Conservation (phyloP, 78 protist genomes). For the Emiliania huxleyi region DNA sequence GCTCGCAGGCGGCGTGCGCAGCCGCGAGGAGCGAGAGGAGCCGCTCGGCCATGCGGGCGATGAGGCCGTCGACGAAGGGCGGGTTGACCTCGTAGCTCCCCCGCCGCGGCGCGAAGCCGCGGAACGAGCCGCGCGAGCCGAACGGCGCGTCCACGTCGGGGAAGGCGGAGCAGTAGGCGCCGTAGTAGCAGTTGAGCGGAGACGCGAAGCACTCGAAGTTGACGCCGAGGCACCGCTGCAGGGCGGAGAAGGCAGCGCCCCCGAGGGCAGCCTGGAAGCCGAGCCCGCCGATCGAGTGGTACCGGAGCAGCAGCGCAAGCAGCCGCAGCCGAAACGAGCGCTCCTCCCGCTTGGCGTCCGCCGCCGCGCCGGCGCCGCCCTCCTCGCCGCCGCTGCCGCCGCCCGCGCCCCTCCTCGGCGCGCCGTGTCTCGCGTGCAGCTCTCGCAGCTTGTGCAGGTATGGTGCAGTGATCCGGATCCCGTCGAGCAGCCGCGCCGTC, state of each 20-base stretch:
- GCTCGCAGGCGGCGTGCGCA: background rate
- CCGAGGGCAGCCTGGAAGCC: background rate
- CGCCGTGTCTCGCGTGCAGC: no score
- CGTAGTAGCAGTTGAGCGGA: slow-evolving; percentile 31
- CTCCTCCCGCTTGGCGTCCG: no score
- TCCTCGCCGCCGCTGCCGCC: no score
- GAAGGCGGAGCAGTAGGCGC: slow-evolving; percentile 17
- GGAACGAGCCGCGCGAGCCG: slow-evolving; percentile 54
- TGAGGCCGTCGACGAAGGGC: slow-evolving; percentile 25
- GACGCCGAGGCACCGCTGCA: slow-evolving; percentile 18
- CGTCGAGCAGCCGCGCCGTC: no score
- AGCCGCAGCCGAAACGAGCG: no score
- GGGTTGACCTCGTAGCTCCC: slow-evolving; percentile 68
- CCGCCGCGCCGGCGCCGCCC: no score
- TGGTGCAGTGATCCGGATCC: no score
- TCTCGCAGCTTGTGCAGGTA: no score
- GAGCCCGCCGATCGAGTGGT: background rate
- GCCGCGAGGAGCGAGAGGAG: background rate
- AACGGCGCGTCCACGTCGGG: slow-evolving; percentile 39
- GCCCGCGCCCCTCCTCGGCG: no score
- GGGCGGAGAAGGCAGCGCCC: background rate
- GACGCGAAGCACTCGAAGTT: slow-evolving; percentile 45
- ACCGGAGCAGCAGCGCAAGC: no score
- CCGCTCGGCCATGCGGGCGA: background rate
- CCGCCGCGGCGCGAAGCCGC: background rate